These are phyloP conservation scores for Glycyrrhiza uralensis DNA, from an alignment of 306 rosid genomes.

Conservation along the genomic window DNA sequence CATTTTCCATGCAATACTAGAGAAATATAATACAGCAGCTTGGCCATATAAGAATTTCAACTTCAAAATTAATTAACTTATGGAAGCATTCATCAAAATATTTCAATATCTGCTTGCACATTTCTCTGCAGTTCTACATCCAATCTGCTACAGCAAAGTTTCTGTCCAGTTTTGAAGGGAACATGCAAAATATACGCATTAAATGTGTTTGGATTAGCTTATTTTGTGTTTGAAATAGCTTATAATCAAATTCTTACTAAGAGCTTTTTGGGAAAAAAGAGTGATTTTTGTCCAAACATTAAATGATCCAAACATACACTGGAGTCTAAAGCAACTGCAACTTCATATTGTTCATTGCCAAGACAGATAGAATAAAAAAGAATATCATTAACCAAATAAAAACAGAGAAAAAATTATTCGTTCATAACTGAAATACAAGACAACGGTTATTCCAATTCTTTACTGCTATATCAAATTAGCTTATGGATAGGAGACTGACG, in stretches of 20 bases:
- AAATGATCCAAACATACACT: background rate
- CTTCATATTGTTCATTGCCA: background rate
- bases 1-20: background rate
- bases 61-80: background rate
- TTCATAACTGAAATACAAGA: slow-evolving; percentile 8
- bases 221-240: background rate
- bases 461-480: slow-evolving; percentile 7
- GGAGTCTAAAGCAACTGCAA: background rate
- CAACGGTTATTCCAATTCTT: background rate
- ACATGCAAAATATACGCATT: background rate
- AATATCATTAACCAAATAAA: background rate
- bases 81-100: background rate
- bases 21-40: background rate
- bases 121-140: background rate
- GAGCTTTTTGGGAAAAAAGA: background rate
- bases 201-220: background rate
- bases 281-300: background rate
- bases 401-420: background rate
- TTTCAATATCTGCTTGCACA: background rate
- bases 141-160: background rate
- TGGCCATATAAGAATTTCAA: background rate
- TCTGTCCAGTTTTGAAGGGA: background rate
- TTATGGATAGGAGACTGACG: slow-evolving; percentile 55
- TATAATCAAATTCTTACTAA: background rate
- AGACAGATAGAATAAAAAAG: background rate